Percentiles rank a stretch among this genome's conserved stretches.
These are phyloP conservation scores for Pseudognaphalium luteoalbum DNA, from an alignment of 129 eudicot genomes.

Conservation along the genomic window DNA sequence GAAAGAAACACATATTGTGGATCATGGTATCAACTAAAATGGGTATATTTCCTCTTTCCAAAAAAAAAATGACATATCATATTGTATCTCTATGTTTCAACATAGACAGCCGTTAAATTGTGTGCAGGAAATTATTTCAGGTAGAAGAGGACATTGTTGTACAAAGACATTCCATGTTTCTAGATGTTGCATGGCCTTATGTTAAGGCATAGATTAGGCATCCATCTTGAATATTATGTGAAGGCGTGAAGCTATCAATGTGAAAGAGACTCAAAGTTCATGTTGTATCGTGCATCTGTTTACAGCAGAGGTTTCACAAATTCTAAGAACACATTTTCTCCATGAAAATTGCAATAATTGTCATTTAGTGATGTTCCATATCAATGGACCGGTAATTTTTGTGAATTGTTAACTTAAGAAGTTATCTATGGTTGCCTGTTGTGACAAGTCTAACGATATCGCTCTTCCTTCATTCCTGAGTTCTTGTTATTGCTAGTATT, in stretches of 20 bases:
- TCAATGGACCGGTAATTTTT: no score
- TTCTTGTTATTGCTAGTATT: no score
- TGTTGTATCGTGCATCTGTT: not conserved
- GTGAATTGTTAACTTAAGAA: no score
- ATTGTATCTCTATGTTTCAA: not conserved
- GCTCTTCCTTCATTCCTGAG: no score
- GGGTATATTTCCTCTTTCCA: constrained; percentile 7
- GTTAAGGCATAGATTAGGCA: not conserved
- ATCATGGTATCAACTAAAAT: constrained; percentile 18
- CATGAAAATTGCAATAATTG: not conserved
- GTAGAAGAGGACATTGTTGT: constrained; percentile 15
- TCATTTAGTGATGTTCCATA: not conserved
- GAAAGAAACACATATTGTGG: not conserved
- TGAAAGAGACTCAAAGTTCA: not conserved
- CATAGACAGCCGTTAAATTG: not conserved
- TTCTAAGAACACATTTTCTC: not conserved
- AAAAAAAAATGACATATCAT: not conserved
- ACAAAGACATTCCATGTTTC: constrained; percentile 6
- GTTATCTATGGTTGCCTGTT: no score
- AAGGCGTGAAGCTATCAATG: not conserved
- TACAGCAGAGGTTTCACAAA: not conserved
- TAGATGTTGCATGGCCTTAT: constrained; percentile 11
- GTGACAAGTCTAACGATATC: no score
- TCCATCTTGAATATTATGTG: not conserved
- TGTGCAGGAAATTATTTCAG: constrained; percentile 23